Evolutionary conservation across 208 protist genomes (phyloP).

Genomic region (Dictyostelium gargantuum): DNA sequence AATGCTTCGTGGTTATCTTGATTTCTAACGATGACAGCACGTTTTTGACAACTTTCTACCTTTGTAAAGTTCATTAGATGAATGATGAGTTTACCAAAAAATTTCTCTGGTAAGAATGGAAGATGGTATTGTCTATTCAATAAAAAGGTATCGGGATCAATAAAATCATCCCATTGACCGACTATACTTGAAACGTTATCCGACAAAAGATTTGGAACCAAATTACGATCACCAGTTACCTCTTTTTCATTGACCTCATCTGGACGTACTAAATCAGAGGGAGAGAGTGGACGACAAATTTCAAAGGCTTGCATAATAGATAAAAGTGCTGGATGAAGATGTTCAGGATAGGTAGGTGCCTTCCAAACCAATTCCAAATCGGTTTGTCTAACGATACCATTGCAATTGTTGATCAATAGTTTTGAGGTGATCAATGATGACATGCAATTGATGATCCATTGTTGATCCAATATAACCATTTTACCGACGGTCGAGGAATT

Average conservation of each 20-base stretch:
- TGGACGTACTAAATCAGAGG: not conserved
- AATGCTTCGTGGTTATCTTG: conserved; percentile 17
- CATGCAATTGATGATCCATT: conserved; percentile 61
- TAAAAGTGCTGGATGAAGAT: not conserved
- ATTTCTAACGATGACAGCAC: conserved; percentile 1
- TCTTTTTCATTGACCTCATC: conserved; percentile 4
- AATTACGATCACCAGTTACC: not conserved
- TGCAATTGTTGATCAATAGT: not conserved
- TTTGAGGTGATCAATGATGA: not conserved
- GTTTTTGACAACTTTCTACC: conserved; percentile 34
- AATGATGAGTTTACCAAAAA: conserved; percentile 50
- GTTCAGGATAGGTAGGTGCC: conserved; percentile 33
- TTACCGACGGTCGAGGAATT: conserved; percentile 27
- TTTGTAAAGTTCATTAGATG: conserved; percentile 20
- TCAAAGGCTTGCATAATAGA: conserved; percentile 59
- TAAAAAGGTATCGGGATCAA: not conserved
- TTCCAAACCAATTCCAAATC: conserved; percentile 48
- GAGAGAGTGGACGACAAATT: conserved; percentile 7
- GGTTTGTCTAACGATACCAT: not conserved
- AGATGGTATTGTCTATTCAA: conserved; percentile 54
- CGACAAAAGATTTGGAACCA: not conserved
- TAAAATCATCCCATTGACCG: conserved; percentile 34
- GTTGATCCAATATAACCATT: conserved; percentile 35
- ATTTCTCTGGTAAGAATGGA: conserved; percentile 30
- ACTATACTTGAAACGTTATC: not conserved